Evolutionary conservation across 805 yeast genomes (phyloP).

Genomic region (Candida methanosorbosa): DNA sequence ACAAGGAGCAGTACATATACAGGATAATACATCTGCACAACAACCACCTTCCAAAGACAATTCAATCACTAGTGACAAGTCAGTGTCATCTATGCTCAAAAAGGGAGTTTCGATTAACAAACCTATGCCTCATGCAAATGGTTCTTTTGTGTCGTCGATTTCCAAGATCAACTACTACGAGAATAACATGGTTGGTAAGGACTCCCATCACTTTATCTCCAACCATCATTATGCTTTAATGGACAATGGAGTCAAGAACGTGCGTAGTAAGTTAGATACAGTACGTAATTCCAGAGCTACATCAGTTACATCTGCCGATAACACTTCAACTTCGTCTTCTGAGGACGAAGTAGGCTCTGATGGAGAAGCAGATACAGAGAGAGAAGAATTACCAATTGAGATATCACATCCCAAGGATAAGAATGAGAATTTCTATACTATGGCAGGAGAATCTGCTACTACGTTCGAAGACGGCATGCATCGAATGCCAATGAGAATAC

Average conservation of each 20-base stretch:
- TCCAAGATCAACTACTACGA: conserved; percentile 17
- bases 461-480: too few relatives aligned
- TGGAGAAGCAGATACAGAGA: conserved; percentile 1
- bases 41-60: too few relatives aligned
- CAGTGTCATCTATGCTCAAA: neutral
- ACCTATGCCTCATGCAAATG: conserved; percentile 4
- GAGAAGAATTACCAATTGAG: too few relatives aligned
- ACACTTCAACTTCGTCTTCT: neutral
- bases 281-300: neutral
- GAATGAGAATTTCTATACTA: too few relatives aligned
- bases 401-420: too few relatives aligned
- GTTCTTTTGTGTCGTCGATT: conserved; percentile 12
- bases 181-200: neutral
- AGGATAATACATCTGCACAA: too few relatives aligned
- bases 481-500: conserved; percentile 18
- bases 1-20: neutral
- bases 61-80: neutral
- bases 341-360: neutral
- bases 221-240: too few relatives aligned
- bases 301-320: neutral
- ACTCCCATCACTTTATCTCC: conserved; percentile 6
- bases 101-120: conserved; percentile 7
- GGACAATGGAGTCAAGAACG: too few relatives aligned
- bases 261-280: neutral
- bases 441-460: too few relatives aligned